Percentiles rank a stretch among this genome's conserved stretches.
Conservation (phyloP, 768 basidiomycete genomes). For the Russula emetica region DNA sequence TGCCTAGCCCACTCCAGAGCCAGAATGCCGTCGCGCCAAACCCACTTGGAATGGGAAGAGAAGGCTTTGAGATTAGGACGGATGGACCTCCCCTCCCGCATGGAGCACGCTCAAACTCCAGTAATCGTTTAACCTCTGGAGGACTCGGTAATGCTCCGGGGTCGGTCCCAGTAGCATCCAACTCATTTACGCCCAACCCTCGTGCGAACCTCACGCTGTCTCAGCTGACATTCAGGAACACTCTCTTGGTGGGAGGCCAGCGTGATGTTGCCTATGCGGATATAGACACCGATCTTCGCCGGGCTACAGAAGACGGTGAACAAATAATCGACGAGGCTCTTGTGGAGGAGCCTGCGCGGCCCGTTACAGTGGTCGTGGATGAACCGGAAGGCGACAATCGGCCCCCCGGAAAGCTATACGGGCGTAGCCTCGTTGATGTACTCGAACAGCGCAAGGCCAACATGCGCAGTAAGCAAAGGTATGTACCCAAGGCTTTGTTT, state of each 20-base stretch:
- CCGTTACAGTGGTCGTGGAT: slow-evolving; percentile 33
- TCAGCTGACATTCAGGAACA: slow-evolving; percentile 83
- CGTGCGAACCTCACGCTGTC: slow-evolving; percentile 66
- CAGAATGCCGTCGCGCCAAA: slow-evolving; percentile 36
- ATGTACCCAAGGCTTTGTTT: slow-evolving; percentile 29
- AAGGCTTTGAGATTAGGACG: slow-evolving; percentile 58
- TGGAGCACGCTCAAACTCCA: slow-evolving; percentile 58
- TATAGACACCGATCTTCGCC: slow-evolving; percentile 56
- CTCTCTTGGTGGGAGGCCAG: slow-evolving; percentile 65
- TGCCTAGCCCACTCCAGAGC: slow-evolving; percentile 83
- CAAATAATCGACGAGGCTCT: slow-evolving; percentile 52
- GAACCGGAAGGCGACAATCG: slow-evolving; percentile 35
- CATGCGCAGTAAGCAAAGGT: slow-evolving; percentile 84
- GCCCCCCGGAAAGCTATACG: slow-evolving; percentile 80
- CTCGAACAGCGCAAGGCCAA: slow-evolving; percentile 77
- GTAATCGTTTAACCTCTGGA: slow-evolving; percentile 39
- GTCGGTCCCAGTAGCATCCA: slow-evolving; percentile 47
- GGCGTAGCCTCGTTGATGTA: slow-evolving; percentile 87
- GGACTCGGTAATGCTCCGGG: slow-evolving; percentile 33
- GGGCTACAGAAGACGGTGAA: slow-evolving; percentile 75
- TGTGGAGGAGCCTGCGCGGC: slow-evolving; percentile 32
- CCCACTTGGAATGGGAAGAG: slow-evolving; percentile 39
- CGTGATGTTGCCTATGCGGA: slow-evolving; percentile 59
- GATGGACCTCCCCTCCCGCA: slow-evolving; percentile 79
- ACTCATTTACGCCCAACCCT: slow-evolving; percentile 78